Evolutionary conservation across 2,329 filamentous ascomycete species (phyloP), one percentile per base, ranked within the genome.

Genomic region (Tolypocladium endophyticum): DNA sequence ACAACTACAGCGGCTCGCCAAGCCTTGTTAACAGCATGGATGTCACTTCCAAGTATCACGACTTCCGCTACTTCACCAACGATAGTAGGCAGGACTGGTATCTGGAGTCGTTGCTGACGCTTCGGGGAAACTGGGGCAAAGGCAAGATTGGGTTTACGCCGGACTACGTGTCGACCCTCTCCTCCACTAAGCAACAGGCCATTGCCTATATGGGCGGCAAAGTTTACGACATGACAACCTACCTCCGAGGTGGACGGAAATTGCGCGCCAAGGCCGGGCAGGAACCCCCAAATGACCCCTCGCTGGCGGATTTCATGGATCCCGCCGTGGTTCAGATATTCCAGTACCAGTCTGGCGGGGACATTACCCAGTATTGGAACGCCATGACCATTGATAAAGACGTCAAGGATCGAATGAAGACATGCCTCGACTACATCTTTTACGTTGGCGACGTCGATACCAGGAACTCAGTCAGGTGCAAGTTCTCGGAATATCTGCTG

Each of bases 401-500:
- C 0, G 69, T 84, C 64, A 88, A 87, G 66, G 68, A 72, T 25
- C 81, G 86, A 39, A 95, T 96, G 90, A 79, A 87, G 70, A 78
- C 86, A 1, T 99, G 94, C 70, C 81, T 99, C 58, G 87, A 97
- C 76, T 96, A 97, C 66, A 81, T 99, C 43, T 99, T 97, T 78
- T 97, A 94, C 69, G 86, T 97, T 28, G 94, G 92, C 36, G 87
- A 95, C 63, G 80, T 96, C 3, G 94, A 99, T 71, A 97, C 93
- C 2, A 83, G 94, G 78, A 92, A 89, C 74, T 97, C 93, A 1
- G 74, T 85, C 1, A 85, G 85, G 61, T 99, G 94, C 77, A 80
- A 88, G 64, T 97, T 99, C 70, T 86, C 94, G 33, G 87, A 87
- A 61, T 99, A 97, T 74, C 85, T 99, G 64, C 81, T 97, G 25